Percentiles rank a stretch among this genome's conserved stretches.
phyloP scores from a whole-genome alignment of 306 rosid species.

The Dalbergia cultrata region DNA sequence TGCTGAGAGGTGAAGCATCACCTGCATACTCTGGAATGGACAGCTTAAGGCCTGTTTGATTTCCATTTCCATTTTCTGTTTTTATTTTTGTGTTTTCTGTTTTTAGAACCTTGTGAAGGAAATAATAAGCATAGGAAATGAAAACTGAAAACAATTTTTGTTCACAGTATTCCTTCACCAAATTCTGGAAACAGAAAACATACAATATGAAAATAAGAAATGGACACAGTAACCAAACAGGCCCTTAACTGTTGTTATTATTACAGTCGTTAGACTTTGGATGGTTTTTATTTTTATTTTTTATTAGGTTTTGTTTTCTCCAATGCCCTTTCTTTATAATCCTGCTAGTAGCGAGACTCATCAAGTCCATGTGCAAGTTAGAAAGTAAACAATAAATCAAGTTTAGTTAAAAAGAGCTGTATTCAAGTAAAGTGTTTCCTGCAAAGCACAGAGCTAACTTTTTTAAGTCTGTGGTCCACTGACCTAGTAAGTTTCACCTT shows the following conservation, averaged over 20 bases:
- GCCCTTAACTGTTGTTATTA: not conserved
- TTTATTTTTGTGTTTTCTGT: no score
- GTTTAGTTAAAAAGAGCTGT: not conserved
- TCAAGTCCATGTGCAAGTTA: slow-evolving; percentile 18
- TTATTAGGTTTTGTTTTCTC: not conserved
- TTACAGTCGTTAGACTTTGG: not conserved
- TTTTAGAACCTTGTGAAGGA: no score
- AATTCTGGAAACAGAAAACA: no score
- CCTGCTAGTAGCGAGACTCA: not conserved
- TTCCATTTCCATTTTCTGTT: no score
- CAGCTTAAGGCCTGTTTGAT: no score
- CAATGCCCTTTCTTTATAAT: slow-evolving; percentile 15
- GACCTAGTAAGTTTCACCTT: slow-evolving; percentile 24
- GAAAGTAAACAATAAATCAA: not conserved
- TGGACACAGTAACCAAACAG: no score
- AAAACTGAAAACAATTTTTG: no score
- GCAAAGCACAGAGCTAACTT: not conserved
- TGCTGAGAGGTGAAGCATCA: not conserved
- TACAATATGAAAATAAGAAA: no score
- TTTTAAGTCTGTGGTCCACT: not conserved
- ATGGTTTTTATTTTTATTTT: not conserved
- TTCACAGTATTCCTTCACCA: no score
- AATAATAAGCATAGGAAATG: no score
- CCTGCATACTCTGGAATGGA: not conserved
- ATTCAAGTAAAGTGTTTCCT: not conserved